Evolutionary conservation across 2,329 filamentous ascomycete genomes (phyloP), one percentile per base, ranked within the genome.

Genomic region (Coniochaeta sp.): DNA sequence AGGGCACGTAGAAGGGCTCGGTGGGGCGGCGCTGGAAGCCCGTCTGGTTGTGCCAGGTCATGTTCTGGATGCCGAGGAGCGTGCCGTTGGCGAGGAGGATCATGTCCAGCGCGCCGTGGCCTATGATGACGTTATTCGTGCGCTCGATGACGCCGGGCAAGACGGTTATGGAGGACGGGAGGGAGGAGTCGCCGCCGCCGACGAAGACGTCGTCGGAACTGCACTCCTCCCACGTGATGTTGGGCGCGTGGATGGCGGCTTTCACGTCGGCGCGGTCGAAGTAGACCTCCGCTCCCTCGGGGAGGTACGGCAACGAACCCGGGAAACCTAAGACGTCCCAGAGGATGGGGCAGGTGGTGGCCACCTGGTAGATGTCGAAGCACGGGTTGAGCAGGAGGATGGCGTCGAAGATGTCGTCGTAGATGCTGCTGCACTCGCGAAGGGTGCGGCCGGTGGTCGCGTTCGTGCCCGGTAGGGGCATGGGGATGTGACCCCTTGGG

Each of bases 331-430:
- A 72, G 0, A 86, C 79, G 53, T 90, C 83, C 76, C 81, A 89
- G 2, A 80, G 71, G 3, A 83, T 57, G 0, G 89, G 89, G 63
- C 89, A 94, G 12, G 83, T 86, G 4, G 81, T 83, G 2, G 80
- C 80, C 13, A 92, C 78, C 49, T 87, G 80, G 68, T 92, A 94
- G 10, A 88, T 71, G 64, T 90, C 82, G 68, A 87, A 95, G 71
- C 89, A 94, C 0, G 89, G 89, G 68, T 94, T 94, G 30, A 81
- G 66, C 1, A 71, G 61, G 4, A 72, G 55, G 7, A 77, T 76
- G 27, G 81, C 84, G 0, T 72, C 57, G 58, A 71, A 71, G 27
- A 88, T 77, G 20, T 77, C 70, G 52, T 75, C 65, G 59, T 77
- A 86, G 18, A 89, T 59, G 53, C 71, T 60, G 48, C 74, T 71